Evolutionary conservation across 441 rosid species (phyloP).

Genomic region (Populus hybrid): DNA sequence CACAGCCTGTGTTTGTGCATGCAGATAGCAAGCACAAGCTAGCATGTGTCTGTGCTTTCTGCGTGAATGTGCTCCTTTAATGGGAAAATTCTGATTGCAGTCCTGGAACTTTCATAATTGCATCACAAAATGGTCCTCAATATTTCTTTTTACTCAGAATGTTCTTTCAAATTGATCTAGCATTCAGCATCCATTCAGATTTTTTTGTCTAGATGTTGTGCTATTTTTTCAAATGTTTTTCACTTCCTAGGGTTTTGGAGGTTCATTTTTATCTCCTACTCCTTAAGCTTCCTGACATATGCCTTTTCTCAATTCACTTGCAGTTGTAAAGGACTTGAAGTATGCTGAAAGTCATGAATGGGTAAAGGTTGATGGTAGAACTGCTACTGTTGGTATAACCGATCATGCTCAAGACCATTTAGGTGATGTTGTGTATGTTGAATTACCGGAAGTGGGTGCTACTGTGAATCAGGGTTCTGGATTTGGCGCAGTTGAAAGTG

Average conservation of each 20-base stretch:
- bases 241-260: neutral
- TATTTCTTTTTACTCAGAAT: no score
- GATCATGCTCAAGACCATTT: constrained; percentile 95
- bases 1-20: neutral
- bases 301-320: constrained; percentile 13
- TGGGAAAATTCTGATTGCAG: no score
- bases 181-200: no score
- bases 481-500: constrained; percentile 97
- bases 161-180: no score
- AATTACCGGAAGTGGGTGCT: constrained; percentile 74
- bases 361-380: constrained; percentile 73
- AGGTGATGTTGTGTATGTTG: constrained; percentile 91
- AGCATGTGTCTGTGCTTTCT: neutral
- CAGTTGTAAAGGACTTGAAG: constrained; percentile 77
- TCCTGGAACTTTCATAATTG: no score
- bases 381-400: constrained; percentile 81
- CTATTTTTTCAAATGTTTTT: neutral
- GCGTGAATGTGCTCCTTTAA: no score
- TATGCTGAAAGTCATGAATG: constrained; percentile 87
- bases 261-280: neutral
- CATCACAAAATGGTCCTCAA: no score
- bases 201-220: neutral
- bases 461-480: constrained; percentile 55
- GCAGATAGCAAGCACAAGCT: neutral
- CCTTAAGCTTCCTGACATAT: neutral